phyloP scores from a whole-genome alignment of 2,329 filamentous ascomycete species.

The Alternaria viburni region DNA sequence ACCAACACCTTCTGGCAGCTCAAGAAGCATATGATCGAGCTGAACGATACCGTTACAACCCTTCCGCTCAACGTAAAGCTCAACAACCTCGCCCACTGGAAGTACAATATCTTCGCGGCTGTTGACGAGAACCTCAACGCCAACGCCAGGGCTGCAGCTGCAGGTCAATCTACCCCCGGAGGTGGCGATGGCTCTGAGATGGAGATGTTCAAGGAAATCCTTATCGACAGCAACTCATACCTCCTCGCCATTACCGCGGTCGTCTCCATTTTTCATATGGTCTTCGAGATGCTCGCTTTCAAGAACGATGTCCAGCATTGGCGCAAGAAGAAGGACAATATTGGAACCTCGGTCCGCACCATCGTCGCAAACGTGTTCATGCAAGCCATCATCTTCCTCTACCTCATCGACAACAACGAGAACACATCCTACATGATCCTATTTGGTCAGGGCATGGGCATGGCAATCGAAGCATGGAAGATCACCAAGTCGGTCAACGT shows the following conservation, averaged over 20 bases:
- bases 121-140: slow-evolving; percentile 89
- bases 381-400: slow-evolving; percentile 94
- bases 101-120: slow-evolving; percentile 83
- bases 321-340: slow-evolving; percentile 99
- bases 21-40: slow-evolving; percentile 83
- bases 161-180: slow-evolving; percentile 72
- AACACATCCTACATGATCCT: slow-evolving; percentile 99
- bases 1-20: slow-evolving; percentile 98
- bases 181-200: slow-evolving; percentile 91
- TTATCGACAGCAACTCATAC: slow-evolving; percentile 92
- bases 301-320: slow-evolving; percentile 97
- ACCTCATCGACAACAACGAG: slow-evolving; percentile 95
- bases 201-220: slow-evolving; percentile 95
- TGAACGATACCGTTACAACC: slow-evolving; percentile 87
- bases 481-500: slow-evolving; percentile 95
- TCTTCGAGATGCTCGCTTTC: slow-evolving; percentile 95
- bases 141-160: slow-evolving; percentile 75
- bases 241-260: slow-evolving; percentile 83
- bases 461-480: slow-evolving; percentile 85
- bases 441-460: slow-evolving; percentile 86
- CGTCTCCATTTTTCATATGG: slow-evolving; percentile 87
- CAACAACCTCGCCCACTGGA: slow-evolving; percentile 82
- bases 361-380: slow-evolving; percentile 98
- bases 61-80: slow-evolving; percentile 84
- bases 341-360: slow-evolving; percentile 93